Evolutionary conservation across 306 rosid species (phyloP), one percentile per base, ranked within the genome.

Genomic region (Adenanthera pavonina): DNA sequence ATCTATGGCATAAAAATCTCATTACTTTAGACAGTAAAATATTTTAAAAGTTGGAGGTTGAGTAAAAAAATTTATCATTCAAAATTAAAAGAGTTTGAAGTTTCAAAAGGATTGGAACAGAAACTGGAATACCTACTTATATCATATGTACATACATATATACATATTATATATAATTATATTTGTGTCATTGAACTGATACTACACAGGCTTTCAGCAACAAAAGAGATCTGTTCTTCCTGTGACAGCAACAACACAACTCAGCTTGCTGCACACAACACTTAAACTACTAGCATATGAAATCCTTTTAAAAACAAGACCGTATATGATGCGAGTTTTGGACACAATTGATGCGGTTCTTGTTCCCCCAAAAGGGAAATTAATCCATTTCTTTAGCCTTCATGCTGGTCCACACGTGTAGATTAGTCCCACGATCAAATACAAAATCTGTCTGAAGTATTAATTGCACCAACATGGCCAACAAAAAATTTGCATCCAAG

Each of bases 381-480:
- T 25, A 68, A 68, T 1, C 36, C 53, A 8, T 68, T 68, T 25
- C 30, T 25, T 25, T 25, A 25, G 30, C 30, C 30, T 25, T 25
- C 30, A 25, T 25, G 30, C 30, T 25, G 1, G 52, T 36, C 35
- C 53, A 11, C 73, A 68, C 36, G n/a, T 6, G 36, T 35, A 68
- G 16, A 41, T 41, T 68, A 41, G 51, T 41, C 17, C 35, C 1
- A 9, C 47, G 0, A 41, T 10, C 34, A 68, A 41, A 19, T 41
- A 35, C 52, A 68, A 40, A 51, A 9, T 68, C 41, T 68, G 35
- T 68, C 4, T 8, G 17, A 16, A 48, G 43, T 25, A 68, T 10
- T 68, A 68, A 68, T 68, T 25, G 72, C 25, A 66, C 6, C 7
- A 66, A 66, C 30, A 38, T 17, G 72, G 25, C 51, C 72, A 17